Evolutionary conservation across 805 yeast genomes (phyloP).

Genomic region (Metschnikowia drakensbergensis): DNA sequence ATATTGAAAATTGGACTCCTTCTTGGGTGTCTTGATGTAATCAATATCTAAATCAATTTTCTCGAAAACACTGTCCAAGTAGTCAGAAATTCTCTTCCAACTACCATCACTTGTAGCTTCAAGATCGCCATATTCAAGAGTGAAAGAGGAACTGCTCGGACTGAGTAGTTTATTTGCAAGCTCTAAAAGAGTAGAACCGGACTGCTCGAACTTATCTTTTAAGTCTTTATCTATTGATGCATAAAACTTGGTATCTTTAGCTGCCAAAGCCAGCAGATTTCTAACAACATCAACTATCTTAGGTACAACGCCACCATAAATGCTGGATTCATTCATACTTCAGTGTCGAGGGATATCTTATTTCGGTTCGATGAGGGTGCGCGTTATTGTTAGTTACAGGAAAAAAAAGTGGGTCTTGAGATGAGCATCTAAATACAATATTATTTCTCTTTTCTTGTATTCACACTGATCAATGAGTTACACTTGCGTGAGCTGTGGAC

Average conservation of each 20-base stretch:
- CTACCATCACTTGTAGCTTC: conserved; percentile 37
- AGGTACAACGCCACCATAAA: conserved; percentile 28
- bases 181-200: conserved; percentile 41
- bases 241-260: conserved; percentile 78
- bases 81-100: conserved; percentile 62
- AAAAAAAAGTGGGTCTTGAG: conserved; percentile 6
- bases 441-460: neutral
- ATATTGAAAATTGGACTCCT: conserved; percentile 16
- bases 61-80: conserved; percentile 71
- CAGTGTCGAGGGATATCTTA: neutral
- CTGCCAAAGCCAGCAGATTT: conserved; percentile 63
- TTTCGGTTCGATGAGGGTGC: conserved; percentile 3
- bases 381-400: neutral
- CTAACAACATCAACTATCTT: conserved; percentile 56
- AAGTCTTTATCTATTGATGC: conserved; percentile 54
- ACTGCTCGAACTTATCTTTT: conserved; percentile 33
- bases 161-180: conserved; percentile 45
- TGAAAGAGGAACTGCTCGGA: conserved; percentile 25
- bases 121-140: conserved; percentile 39
- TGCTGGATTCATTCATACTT: neutral
- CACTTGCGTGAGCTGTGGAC: conserved; percentile 38
- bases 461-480: conserved; percentile 11
- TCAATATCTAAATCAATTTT: conserved; percentile 70
- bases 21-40: conserved; percentile 21
- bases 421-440: neutral